These are phyloP conservation scores for Kluyveromyces siamensis DNA, from an alignment of 805 yeast species.

Conservation along the genomic window DNA sequence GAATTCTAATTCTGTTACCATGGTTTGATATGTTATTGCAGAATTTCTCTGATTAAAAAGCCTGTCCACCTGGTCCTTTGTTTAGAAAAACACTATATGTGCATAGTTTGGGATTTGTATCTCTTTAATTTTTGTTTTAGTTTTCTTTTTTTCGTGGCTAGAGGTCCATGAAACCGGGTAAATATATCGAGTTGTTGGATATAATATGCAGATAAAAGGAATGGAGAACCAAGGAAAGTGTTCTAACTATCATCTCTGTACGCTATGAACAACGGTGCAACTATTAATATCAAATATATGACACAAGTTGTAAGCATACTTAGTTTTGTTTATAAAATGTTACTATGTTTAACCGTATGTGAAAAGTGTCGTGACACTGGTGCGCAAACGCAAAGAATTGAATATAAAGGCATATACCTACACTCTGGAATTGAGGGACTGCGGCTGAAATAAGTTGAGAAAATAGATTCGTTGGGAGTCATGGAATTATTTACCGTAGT, in stretches of 20 bases:
- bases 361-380: not conserved
- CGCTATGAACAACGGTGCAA: too few relatives aligned
- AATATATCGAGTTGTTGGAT: not conserved
- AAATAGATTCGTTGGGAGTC: not conserved
- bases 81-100: not conserved
- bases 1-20: conserved; percentile 18
- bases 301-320: too few relatives aligned
- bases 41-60: not conserved
- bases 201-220: too few relatives aligned
- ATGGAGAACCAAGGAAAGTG: too few relatives aligned
- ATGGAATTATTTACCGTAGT: not conserved
- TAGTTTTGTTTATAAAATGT: too few relatives aligned
- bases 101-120: not conserved
- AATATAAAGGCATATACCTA: too few relatives aligned
- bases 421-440: too few relatives aligned
- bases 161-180: not conserved
- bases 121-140: not conserved
- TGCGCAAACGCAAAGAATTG: not conserved
- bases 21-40: conserved; percentile 4
- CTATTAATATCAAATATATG: too few relatives aligned
- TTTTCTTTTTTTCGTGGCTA: not conserved
- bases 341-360: not conserved
- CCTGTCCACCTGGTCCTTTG: not conserved
- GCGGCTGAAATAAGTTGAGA: not conserved
- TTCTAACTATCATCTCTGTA: too few relatives aligned